Conservation (phyloP, 2,329 filamentous ascomycete genomes). For the Neonectria neomacrospora region DNA sequence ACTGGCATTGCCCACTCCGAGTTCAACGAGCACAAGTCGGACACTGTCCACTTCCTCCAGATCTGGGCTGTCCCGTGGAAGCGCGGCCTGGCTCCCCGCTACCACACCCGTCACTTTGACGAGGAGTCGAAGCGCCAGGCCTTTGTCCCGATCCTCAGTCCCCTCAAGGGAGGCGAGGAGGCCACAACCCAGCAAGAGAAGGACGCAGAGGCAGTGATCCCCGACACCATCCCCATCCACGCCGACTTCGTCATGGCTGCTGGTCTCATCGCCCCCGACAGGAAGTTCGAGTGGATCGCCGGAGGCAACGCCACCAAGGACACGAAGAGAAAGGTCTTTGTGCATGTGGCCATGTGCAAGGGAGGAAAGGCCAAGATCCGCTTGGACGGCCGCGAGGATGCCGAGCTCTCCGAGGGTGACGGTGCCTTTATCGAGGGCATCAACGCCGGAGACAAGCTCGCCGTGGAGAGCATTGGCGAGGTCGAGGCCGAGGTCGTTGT, state of each 20-base stretch:
- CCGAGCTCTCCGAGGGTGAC: constrained; percentile 77
- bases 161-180: constrained; percentile 72
- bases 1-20: constrained; percentile 84
- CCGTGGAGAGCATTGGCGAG: constrained; percentile 74
- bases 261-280: constrained; percentile 73
- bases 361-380: constrained; percentile 77
- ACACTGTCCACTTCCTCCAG: constrained; percentile 85
- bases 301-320: constrained; percentile 66
- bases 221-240: constrained; percentile 82
- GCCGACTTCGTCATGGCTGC: constrained; percentile 87
- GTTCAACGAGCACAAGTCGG: constrained; percentile 77
- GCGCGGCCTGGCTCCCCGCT: constrained; percentile 75
- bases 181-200: constrained; percentile 72
- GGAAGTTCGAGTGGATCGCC: constrained; percentile 76
- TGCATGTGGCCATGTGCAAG: constrained; percentile 86
- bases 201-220: constrained; percentile 68
- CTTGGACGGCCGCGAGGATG: constrained; percentile 73
- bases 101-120: constrained; percentile 78
- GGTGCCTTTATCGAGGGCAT: constrained; percentile 79
- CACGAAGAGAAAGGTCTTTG: constrained; percentile 76
- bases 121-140: constrained; percentile 77
- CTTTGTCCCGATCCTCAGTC: constrained; percentile 81
- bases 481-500: constrained; percentile 77
- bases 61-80: constrained; percentile 89
- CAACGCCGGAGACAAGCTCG: constrained; percentile 71